Percentiles rank a stretch among this genome's conserved stretches.
These are phyloP conservation scores for Umbelopsis sp. DNA, from an alignment of 192 early-diverging fungal genomes.

Conservation along the genomic window DNA sequence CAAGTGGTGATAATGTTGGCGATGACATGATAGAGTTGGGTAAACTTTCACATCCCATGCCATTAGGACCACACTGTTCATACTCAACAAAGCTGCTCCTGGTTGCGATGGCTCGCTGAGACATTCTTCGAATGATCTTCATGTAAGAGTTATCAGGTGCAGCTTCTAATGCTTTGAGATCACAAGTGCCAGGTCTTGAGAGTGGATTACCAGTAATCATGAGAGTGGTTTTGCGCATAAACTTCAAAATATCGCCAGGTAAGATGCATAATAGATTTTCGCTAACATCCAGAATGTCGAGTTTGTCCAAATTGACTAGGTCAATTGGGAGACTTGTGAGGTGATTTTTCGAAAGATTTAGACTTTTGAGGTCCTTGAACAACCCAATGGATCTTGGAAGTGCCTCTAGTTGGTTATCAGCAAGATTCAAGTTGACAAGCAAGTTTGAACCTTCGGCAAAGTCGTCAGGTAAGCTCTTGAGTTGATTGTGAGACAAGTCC, in stretches of 20 bases:
- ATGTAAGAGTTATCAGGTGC: conserved; percentile 22
- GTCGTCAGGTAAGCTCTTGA: conserved; percentile 46
- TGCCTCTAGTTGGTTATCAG: conserved; percentile 51
- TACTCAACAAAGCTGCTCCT: background rate
- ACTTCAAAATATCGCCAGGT: conserved; percentile 34
- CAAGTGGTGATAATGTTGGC: background rate
- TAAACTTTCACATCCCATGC: conserved; percentile 24
- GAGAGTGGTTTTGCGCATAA: conserved; percentile 44
- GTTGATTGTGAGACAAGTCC: conserved; percentile 53
- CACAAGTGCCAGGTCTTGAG: conserved; percentile 40
- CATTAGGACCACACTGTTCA: conserved; percentile 26
- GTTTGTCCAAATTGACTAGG: conserved; percentile 23
- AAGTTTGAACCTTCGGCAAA: conserved; percentile 1
- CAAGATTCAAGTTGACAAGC: conserved; percentile 38
- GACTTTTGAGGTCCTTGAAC: conserved; percentile 18
- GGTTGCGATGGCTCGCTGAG: conserved; percentile 28
- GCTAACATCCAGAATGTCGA: conserved; percentile 39
- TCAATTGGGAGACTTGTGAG: conserved; percentile 33
- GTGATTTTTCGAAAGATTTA: conserved; percentile 41
- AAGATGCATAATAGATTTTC: conserved; percentile 40
- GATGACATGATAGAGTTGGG: background rate
- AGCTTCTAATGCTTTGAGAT: background rate
- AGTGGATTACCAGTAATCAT: conserved; percentile 56
- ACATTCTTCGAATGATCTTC: conserved; percentile 27
- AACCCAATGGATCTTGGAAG: conserved; percentile 52